Conservation (phyloP, 495 filamentous ascomycete genomes). For the Cercophora samala region DNA sequence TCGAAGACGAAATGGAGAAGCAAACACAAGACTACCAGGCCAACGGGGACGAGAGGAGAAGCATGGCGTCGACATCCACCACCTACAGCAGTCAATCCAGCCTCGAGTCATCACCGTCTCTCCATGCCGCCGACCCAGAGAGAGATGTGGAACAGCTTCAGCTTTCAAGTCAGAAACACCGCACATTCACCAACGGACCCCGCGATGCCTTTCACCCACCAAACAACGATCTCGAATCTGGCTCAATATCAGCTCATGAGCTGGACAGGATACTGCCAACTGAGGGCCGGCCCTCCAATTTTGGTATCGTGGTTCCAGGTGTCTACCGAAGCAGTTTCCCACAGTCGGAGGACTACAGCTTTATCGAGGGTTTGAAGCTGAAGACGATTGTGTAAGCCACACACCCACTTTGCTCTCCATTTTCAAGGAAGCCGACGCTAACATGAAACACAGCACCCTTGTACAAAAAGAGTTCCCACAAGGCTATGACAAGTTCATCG, state of each 20-base stretch:
- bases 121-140: constrained; percentile 5
- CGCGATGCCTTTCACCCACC: constrained; percentile 19
- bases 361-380: constrained; percentile 60
- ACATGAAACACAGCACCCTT: constrained; percentile 55
- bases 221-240: background rate
- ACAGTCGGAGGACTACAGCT: constrained; percentile 57
- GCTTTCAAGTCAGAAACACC: background rate
- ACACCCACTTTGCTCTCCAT: background rate
- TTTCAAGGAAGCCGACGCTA: background rate
- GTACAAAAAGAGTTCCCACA: constrained; percentile 62
- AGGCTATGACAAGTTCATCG: constrained; percentile 59
- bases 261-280: constrained; percentile 15
- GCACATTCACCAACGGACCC: background rate
- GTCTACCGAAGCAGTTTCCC: constrained; percentile 81
- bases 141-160: constrained; percentile 6
- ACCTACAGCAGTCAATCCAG: constrained; percentile 22
- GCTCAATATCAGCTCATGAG: background rate
- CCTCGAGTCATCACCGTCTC: constrained; percentile 23
- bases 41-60: constrained; percentile 13
- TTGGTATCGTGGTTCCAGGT: constrained; percentile 60
- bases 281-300: constrained; percentile 57
- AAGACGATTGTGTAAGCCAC: constrained; percentile 71
- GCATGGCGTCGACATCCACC: constrained; percentile 16
- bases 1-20: constrained; percentile 25
- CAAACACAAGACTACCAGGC: constrained; percentile 9